A percentile compares a stretch with the other conserved stretches of the same genome.
These are phyloP conservation scores for Melocanna baccifera DNA, from an alignment of 176 grass and related monocot species.

Conservation along the genomic window DNA sequence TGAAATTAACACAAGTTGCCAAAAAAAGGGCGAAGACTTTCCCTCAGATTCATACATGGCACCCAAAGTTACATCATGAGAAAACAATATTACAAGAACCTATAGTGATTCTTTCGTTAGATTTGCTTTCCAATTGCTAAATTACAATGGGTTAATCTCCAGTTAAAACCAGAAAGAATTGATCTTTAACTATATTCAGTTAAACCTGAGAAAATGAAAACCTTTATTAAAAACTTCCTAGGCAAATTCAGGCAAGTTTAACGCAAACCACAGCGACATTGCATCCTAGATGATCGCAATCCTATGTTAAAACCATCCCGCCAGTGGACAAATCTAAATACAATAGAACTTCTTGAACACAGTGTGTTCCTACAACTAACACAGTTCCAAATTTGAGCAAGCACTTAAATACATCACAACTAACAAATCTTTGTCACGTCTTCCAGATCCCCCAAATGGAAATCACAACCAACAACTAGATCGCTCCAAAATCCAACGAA, in stretches of 20 bases:
- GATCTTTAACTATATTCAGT: not conserved
- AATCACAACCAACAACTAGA: too few species aligned
- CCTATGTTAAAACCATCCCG: not conserved
- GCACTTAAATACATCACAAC: not conserved
- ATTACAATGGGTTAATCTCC: not conserved
- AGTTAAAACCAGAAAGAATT: not conserved
- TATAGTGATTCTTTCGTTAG: not conserved
- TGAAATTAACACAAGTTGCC: not conserved
- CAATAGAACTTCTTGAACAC: not conserved
- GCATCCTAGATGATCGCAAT: not conserved
- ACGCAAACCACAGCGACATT: not conserved
- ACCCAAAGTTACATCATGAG: not conserved
- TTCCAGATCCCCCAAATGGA: not conserved
- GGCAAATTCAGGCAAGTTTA: not conserved
- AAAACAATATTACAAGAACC: not conserved
- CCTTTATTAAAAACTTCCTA: not conserved
- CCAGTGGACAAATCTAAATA: constrained; percentile 12
- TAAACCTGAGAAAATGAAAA: not conserved
- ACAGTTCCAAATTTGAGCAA: not conserved
- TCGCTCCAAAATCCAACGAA: not conserved
- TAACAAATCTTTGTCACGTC: not conserved
- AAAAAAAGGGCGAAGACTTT: not conserved
- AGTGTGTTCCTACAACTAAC: not conserved
- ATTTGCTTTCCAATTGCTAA: not conserved
- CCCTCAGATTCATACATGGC: not conserved